These are phyloP conservation scores for Pochonia chlamydosporia DNA, from an alignment of 2,329 filamentous ascomycete species.

Conservation along the genomic window DNA sequence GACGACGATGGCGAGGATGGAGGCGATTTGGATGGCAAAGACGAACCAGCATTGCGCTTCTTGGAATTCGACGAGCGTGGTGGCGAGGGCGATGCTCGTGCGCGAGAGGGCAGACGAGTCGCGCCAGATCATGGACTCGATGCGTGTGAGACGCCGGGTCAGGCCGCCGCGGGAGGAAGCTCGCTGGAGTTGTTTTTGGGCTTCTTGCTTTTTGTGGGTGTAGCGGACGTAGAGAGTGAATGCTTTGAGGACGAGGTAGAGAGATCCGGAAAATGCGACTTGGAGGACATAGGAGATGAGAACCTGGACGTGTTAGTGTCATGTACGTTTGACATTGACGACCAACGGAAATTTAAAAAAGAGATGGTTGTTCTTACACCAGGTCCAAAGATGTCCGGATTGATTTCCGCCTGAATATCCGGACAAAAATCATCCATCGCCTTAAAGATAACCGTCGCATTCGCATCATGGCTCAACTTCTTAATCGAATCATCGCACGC, in stretches of 20 bases:
- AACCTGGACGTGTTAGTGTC: slow-evolving; percentile 17
- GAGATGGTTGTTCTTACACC: slow-evolving; percentile 22
- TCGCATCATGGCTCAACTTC: slow-evolving; percentile 19
- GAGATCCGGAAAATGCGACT: slow-evolving; percentile 26
- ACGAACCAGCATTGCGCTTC: slow-evolving; percentile 34
- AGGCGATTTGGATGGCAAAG: slow-evolving; percentile 33
- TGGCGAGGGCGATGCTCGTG: slow-evolving; percentile 32
- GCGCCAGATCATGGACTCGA: slow-evolving; percentile 30
- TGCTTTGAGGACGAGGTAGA: slow-evolving; percentile 28
- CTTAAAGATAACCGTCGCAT: slow-evolving; percentile 23
- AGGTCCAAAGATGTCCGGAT: slow-evolving; percentile 33
- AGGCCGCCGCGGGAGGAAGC: slow-evolving; percentile 8
- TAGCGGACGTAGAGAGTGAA: slow-evolving; percentile 29
- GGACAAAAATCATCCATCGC: slow-evolving; percentile 31
- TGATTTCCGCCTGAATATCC: slow-evolving; percentile 28
- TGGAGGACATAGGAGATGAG: slow-evolving; percentile 33
- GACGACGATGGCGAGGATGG: slow-evolving; percentile 34
- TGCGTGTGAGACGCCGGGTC: slow-evolving; percentile 26
- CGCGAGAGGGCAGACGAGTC: slow-evolving; percentile 30
- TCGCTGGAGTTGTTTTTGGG: neutral
- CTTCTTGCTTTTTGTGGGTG: slow-evolving; percentile 19
- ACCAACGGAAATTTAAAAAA: neutral
- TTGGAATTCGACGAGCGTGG: slow-evolving; percentile 34
- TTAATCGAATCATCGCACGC: slow-evolving; percentile 24
- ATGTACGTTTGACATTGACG: neutral